A percentile compares a stretch with the other conserved stretches of the same genome.
Conservation (phyloP, 2,329 filamentous ascomycete genomes). For the Ascochyta clinopodiicola region DNA sequence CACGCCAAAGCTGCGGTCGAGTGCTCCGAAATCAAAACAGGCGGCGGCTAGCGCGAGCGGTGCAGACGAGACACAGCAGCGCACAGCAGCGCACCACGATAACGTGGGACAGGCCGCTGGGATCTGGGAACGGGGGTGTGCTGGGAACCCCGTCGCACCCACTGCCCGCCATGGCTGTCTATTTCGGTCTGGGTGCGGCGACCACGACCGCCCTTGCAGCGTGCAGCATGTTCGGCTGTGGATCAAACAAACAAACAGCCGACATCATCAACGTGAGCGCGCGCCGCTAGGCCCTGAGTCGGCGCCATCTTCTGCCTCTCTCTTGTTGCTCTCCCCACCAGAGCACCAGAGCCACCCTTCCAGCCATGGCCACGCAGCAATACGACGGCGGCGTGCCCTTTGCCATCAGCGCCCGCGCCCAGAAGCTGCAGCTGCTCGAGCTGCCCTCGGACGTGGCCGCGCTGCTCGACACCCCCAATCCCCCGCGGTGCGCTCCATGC, state of each 20-base stretch:
- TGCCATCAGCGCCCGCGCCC: conserved; percentile 53
- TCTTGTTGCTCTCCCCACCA: conserved; percentile 2
- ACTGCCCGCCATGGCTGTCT: not conserved
- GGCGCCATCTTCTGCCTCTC: not conserved
- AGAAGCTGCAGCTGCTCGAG: conserved; percentile 66
- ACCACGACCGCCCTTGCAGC: conserved; percentile 12
- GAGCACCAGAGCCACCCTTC: not conserved
- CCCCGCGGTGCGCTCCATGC: conserved; percentile 49
- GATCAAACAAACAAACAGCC: conserved; percentile 12
- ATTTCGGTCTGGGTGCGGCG: not conserved
- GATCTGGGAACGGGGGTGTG: not conserved
- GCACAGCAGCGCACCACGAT: conserved; percentile 35
- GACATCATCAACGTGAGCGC: too few relatives aligned
- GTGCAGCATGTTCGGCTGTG: not conserved
- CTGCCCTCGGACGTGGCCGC: conserved; percentile 64
- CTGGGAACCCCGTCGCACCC: not conserved
- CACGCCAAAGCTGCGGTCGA: conserved; percentile 14
- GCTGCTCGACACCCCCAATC: conserved; percentile 58
- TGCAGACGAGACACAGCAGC: conserved; percentile 26
- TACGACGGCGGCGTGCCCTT: conserved; percentile 51
- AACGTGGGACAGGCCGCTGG: conserved; percentile 27
- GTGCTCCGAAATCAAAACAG: conserved; percentile 32
- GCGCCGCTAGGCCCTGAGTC: too few relatives aligned
- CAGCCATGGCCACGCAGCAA: conserved; percentile 54
- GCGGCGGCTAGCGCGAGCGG: conserved; percentile 32